Conservation (phyloP, 1,139 yeast species). For the Yamadazyma taylorii region DNA sequence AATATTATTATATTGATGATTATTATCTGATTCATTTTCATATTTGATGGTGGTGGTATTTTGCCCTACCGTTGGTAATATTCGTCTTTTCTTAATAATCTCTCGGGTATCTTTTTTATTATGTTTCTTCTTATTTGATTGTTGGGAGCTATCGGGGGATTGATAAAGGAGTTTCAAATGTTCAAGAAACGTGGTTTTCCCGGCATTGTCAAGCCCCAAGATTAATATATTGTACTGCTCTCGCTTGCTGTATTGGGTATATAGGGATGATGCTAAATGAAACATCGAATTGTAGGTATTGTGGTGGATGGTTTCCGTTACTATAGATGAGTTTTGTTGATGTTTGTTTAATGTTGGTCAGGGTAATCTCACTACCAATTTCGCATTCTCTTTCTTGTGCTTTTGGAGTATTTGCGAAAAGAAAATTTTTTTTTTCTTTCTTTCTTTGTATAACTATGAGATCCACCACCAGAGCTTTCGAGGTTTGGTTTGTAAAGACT, state of each 20-base stretch:
- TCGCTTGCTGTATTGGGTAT: conserved; percentile 48
- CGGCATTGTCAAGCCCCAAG: conserved; percentile 92
- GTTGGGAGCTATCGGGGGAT: conserved; percentile 20
- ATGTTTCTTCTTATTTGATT: conserved; percentile 8
- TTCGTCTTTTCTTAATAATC: conserved; percentile 38
- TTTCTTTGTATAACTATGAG: no score
- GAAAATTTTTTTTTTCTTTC: not conserved
- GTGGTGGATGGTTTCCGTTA: no score
- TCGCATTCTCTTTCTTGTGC: no score
- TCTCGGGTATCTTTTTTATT: conserved; percentile 21
- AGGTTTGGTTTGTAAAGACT: no score
- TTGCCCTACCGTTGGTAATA: conserved; percentile 58
- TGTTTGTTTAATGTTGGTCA: no score
- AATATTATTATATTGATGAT: conserved; percentile 46
- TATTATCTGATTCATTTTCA: conserved; percentile 26
- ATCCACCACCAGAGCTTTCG: no score
- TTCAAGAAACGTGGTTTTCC: conserved; percentile 68
- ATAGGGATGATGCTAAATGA: conserved; percentile 47
- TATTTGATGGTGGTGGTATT: conserved; percentile 53
- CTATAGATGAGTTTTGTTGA: no score
- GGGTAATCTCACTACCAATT: no score
- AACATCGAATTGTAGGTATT: no score
- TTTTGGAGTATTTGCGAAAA: no score
- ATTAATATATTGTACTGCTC: conserved; percentile 64
- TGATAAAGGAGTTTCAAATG: conserved; percentile 44